Percentiles rank a stretch among this genome's conserved stretches.
phyloP scores from a whole-genome alignment of 352 stramenopile species.

The Phytophthora litchii region DNA sequence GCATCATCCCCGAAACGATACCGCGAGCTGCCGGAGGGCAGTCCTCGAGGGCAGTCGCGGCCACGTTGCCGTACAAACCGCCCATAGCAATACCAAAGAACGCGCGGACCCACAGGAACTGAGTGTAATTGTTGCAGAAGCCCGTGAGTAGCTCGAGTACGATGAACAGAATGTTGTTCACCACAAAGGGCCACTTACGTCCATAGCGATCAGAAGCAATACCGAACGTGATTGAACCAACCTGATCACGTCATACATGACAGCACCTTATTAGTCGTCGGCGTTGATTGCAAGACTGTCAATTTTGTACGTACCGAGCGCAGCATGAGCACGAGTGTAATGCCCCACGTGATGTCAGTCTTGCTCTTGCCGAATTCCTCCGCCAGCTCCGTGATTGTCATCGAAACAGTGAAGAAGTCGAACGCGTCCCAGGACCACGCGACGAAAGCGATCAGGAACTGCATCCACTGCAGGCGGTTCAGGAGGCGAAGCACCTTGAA shows the following conservation, averaged over 20 bases:
- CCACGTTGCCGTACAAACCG: conserved; percentile 49
- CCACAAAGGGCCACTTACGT: conserved; percentile 47
- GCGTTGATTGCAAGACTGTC: neutral
- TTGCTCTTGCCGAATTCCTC: conserved; percentile 48
- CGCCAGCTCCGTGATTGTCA: conserved; percentile 52
- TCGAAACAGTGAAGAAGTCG: conserved; percentile 62
- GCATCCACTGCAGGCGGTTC: conserved; percentile 40
- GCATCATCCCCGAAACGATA: conserved; percentile 55
- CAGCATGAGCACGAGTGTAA: conserved; percentile 60
- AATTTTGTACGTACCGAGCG: conserved; percentile 24
- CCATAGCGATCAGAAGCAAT: conserved; percentile 51
- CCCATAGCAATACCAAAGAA: conserved; percentile 53
- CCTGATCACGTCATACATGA: neutral
- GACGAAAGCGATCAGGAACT: conserved; percentile 44
- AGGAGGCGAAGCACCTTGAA: conserved; percentile 33
- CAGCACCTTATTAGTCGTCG: neutral
- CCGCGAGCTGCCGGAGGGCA: conserved; percentile 37
- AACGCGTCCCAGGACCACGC: conserved; percentile 58
- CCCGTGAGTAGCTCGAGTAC: conserved; percentile 42
- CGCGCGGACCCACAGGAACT: conserved; percentile 41
- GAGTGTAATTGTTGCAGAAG: conserved; percentile 44
- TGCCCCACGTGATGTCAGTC: conserved; percentile 57
- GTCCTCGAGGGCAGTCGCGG: conserved; percentile 47
- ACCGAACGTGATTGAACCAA: conserved; percentile 48
- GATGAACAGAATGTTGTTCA: conserved; percentile 55